Evolutionary conservation across 2,329 filamentous ascomycete species (phyloP).

Genomic region (Dactylellina leptospora): DNA sequence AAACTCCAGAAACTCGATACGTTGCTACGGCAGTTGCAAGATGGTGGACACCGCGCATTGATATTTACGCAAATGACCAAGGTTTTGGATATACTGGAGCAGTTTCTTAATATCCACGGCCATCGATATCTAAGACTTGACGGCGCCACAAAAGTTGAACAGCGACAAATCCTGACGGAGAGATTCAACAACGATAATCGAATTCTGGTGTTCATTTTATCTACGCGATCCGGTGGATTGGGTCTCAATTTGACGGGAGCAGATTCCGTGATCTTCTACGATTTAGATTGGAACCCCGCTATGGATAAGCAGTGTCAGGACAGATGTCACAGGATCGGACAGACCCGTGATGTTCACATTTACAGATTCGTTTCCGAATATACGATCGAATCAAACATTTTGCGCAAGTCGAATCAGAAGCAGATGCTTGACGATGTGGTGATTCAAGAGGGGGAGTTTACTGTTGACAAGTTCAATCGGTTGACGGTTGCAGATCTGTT

Average conservation of each 20-base stretch:
- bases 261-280: conserved; percentile 98
- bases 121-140: conserved; percentile 96
- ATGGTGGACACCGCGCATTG: conserved; percentile 87
- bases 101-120: conserved; percentile 96
- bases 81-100: conserved; percentile 94
- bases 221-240: conserved; percentile 89
- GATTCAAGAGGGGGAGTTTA: conserved; percentile 97
- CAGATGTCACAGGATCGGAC: conserved; percentile 93
- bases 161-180: conserved; percentile 92
- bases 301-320: conserved; percentile 99
- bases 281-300: conserved; percentile 98
- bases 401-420: conserved; percentile 96
- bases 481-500: conserved; percentile 75
- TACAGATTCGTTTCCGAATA: conserved; percentile 92
- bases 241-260: conserved; percentile 97
- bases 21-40: conserved; percentile 83
- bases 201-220: conserved; percentile 94
- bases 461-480: conserved; percentile 92
- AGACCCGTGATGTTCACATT: conserved; percentile 96
- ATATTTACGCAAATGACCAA: conserved; percentile 99
- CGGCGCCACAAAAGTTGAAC: conserved; percentile 94
- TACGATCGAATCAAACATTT: conserved; percentile 97
- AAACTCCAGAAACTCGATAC: conserved; percentile 91
- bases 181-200: conserved; percentile 94
- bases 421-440: conserved; percentile 97